Conservation (phyloP, 1,284 basidiomycete genomes). For the Peniophora sp. region DNA sequence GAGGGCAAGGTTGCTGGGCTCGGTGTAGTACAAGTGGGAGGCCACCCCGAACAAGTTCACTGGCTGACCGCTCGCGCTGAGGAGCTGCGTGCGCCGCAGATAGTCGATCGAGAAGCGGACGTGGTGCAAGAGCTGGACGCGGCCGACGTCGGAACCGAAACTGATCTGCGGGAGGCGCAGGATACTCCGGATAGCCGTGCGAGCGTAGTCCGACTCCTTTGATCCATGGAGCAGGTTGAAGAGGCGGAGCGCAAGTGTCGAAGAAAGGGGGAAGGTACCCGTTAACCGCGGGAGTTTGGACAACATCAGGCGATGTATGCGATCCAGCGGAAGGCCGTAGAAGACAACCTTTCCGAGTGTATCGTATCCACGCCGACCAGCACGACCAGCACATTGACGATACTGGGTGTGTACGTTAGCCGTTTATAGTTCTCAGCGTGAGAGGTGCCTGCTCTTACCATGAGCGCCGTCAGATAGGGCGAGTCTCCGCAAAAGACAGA, state of each 20-base stretch:
- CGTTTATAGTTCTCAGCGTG: too few species aligned
- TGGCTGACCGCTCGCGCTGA: constrained; percentile 45
- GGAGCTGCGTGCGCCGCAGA: constrained; percentile 45
- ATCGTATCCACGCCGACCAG: constrained; percentile 64
- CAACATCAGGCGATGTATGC: constrained; percentile 53
- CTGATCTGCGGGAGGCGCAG: constrained; percentile 49
- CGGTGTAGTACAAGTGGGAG: constrained; percentile 54
- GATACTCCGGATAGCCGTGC: constrained; percentile 41
- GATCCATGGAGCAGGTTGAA: constrained; percentile 61
- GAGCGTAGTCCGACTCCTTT: constrained; percentile 36
- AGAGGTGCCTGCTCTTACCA: too few species aligned
- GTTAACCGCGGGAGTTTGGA: constrained; percentile 57
- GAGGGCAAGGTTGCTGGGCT: constrained; percentile 63
- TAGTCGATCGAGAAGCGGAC: constrained; percentile 68
- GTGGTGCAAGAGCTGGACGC: constrained; percentile 52
- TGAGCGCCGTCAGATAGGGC: constrained; percentile 54
- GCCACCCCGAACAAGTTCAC: constrained; percentile 52
- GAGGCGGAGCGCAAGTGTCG: constrained; percentile 54
- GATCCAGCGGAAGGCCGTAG: constrained; percentile 54
- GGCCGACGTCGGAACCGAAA: constrained; percentile 44
- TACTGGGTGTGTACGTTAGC: too few species aligned
- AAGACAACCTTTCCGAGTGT: constrained; percentile 65
- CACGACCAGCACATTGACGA: constrained; percentile 63
- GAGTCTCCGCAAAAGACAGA: constrained; percentile 64
- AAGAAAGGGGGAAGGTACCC: constrained; percentile 58